These are phyloP conservation scores for Neoarthrinium moseri DNA, from an alignment of 2,329 filamentous ascomycete species.

Conservation along the genomic window DNA sequence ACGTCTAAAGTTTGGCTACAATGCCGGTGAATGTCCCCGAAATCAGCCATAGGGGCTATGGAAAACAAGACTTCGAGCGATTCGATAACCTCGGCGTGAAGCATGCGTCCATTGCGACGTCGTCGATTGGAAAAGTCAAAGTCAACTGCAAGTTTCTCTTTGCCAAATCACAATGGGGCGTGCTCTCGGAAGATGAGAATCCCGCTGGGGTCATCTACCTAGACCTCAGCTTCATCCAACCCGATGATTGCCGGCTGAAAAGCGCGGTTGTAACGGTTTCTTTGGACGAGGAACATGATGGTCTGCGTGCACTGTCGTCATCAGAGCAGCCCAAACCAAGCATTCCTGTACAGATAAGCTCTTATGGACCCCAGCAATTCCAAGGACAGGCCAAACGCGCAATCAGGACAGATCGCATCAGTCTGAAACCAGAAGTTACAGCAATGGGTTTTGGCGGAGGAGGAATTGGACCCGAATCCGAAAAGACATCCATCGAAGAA, in stretches of 20 bases:
- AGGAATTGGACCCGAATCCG: conserved; percentile 19
- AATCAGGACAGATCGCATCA: background rate
- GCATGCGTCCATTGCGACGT: conserved; percentile 17
- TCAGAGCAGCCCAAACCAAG: background rate
- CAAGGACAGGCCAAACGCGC: conserved; percentile 16
- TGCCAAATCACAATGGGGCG: conserved; percentile 26
- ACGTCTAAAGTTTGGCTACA: too few relatives aligned
- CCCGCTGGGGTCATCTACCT: conserved; percentile 27
- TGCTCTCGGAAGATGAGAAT: conserved; percentile 14
- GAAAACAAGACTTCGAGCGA: conserved; percentile 17
- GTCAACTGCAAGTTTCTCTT: conserved; percentile 27
- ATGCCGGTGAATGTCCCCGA: background rate
- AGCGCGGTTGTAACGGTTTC: conserved; percentile 22
- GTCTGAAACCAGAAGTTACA: background rate
- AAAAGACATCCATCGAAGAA: conserved; percentile 14
- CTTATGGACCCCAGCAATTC: conserved; percentile 22
- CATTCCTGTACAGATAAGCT: conserved; percentile 21
- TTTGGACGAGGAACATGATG: conserved; percentile 22
- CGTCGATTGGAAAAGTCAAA: conserved; percentile 19
- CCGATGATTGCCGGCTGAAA: conserved; percentile 20
- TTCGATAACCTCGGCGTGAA: conserved; percentile 19
- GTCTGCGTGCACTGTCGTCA: conserved; percentile 13
- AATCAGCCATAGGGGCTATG: background rate
- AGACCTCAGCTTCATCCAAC: conserved; percentile 23
- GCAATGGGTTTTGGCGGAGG: background rate